Conservation (phyloP, 306 rosid species). For the Acmispon strigosus region DNA sequence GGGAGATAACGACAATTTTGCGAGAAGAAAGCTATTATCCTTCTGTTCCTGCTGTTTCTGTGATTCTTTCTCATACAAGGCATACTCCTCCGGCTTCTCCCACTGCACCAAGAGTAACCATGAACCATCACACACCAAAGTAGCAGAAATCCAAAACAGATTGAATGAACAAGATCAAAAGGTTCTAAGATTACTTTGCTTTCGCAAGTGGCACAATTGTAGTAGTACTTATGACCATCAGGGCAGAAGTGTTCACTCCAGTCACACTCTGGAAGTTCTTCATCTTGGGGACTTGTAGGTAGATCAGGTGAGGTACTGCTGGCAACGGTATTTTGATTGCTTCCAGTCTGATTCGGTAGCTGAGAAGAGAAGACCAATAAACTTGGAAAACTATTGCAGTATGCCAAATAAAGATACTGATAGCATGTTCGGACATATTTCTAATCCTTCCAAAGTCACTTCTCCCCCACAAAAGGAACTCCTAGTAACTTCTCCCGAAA, state of each 20-base stretch:
- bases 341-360: constrained; percentile 38
- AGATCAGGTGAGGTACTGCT: constrained; percentile 27
- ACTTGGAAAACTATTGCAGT: constrained; percentile 10
- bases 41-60: constrained; percentile 42
- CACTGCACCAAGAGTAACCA: constrained; percentile 52
- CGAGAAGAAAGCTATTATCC: constrained; percentile 26
- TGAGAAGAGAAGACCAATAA: constrained; percentile 13
- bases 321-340: constrained; percentile 31
- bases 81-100: constrained; percentile 82
- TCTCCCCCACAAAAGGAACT: too few species aligned
- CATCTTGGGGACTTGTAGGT: constrained; percentile 32
- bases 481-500: too few species aligned
- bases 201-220: constrained; percentile 71
- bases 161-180: constrained; percentile 19
- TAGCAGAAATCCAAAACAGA: constrained; percentile 12
- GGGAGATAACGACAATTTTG: constrained; percentile 33
- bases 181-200: constrained; percentile 58
- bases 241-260: constrained; percentile 95
- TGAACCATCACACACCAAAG: constrained; percentile 19
- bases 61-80: constrained; percentile 47
- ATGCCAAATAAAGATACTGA: constrained; percentile 5
- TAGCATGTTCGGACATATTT: too few species aligned
- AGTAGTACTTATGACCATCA: constrained; percentile 74
- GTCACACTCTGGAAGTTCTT: constrained; percentile 57
- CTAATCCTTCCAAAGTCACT: too few species aligned